Conservation (phyloP, 352 stramenopile species). For the Globisporangium canariense region DNA sequence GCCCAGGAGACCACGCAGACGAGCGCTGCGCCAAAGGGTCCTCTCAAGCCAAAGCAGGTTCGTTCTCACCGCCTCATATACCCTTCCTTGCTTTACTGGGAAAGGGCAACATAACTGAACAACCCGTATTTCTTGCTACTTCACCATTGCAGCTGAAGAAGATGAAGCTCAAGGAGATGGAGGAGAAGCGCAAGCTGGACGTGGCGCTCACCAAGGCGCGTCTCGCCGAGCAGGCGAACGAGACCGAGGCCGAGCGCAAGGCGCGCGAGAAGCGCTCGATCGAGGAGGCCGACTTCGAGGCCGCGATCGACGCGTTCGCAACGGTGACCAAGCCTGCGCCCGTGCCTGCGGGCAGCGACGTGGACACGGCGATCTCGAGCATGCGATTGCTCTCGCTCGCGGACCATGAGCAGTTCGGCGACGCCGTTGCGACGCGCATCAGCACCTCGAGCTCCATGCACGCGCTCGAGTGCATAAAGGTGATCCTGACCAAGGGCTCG, state of each 20-base stretch:
- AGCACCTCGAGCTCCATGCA: constrained; percentile 68
- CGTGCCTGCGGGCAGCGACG: constrained; percentile 24
- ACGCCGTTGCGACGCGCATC: constrained; percentile 55
- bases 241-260: constrained; percentile 57
- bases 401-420: constrained; percentile 71
- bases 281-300: constrained; percentile 73
- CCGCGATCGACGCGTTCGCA: constrained; percentile 73
- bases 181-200: constrained; percentile 79
- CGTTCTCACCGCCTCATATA: background rate
- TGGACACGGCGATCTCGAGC: constrained; percentile 42
- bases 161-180: constrained; percentile 82
- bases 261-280: constrained; percentile 58
- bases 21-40: constrained; percentile 37
- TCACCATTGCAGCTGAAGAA: constrained; percentile 56
- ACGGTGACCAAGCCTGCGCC: constrained; percentile 36
- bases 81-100: background rate
- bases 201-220: constrained; percentile 72
- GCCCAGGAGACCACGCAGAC: constrained; percentile 20
- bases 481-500: constrained; percentile 74
- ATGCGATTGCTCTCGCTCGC: constrained; percentile 71
- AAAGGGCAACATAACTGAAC: background rate
- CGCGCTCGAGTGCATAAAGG: constrained; percentile 77
- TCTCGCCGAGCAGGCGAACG: constrained; percentile 63
- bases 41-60: constrained; percentile 75
- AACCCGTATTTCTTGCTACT: background rate